Percentiles rank a stretch among this genome's conserved stretches.
phyloP scores from a whole-genome alignment of 495 filamentous ascomycete genomes.

The Pseudevernia furfuracea region DNA sequence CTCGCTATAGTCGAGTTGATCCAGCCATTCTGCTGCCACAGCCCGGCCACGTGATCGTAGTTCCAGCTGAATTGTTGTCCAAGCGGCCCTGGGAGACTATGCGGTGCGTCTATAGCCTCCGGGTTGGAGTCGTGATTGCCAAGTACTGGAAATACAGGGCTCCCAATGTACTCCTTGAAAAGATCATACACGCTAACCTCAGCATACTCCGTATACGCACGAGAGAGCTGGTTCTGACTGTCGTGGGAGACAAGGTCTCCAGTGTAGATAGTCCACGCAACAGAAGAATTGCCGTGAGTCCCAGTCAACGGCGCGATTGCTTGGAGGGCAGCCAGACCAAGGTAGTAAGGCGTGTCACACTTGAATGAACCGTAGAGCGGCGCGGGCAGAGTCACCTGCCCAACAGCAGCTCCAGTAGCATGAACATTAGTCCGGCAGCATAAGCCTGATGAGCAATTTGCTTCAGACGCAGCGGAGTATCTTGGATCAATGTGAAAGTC shows the following conservation, averaged over 20 bases:
- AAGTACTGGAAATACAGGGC: conserved; percentile 46
- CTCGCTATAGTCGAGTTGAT: conserved; percentile 35
- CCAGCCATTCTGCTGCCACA: conserved; percentile 49
- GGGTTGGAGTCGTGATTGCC: conserved; percentile 53
- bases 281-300: conserved; percentile 35
- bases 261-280: conserved; percentile 49
- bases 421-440: conserved; percentile 46
- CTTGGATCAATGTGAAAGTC: conserved; percentile 56
- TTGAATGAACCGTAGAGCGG: conserved; percentile 47
- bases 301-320: conserved; percentile 51
- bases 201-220: conserved; percentile 43
- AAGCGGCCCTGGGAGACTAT: conserved; percentile 44
- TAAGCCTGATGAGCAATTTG: conserved; percentile 45
- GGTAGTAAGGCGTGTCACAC: conserved; percentile 54
- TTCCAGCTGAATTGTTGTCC: conserved; percentile 52
- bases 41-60: conserved; percentile 43
- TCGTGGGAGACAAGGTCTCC: conserved; percentile 52
- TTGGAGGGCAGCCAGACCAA: conserved; percentile 50
- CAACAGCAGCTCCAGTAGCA: conserved; percentile 30
- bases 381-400: conserved; percentile 39
- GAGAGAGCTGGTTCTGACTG: conserved; percentile 38
- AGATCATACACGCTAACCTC: conserved; percentile 45
- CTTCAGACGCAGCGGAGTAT: conserved; percentile 48
- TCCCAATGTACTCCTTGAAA: conserved; percentile 49
- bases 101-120: conserved; percentile 42